Evolutionary conservation across 257 asterid genomes (phyloP).

Genomic region (Gardenia jasminoides): DNA sequence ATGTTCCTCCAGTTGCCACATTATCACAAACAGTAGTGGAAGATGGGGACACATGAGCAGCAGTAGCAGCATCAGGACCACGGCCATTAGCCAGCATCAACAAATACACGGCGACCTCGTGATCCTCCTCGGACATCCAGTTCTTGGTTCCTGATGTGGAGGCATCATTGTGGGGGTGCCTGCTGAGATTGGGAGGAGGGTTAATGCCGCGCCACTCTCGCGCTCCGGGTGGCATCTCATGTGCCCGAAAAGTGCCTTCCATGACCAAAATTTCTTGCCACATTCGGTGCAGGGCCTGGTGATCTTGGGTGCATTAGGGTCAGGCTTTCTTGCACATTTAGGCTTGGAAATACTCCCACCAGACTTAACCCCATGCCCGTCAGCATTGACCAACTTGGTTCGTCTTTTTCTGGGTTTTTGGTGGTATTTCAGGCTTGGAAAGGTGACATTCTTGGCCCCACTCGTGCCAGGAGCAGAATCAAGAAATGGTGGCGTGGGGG

Average conservation of each 20-base stretch:
- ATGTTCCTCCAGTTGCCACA: constrained; percentile 18
- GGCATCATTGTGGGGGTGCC: constrained; percentile 1
- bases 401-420: constrained; percentile 55
- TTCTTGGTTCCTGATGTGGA: constrained; percentile 2
- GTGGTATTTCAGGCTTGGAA: constrained; percentile 17
- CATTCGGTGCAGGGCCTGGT: constrained; percentile 79
- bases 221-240: constrained; percentile 99
- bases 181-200: constrained; percentile 50
- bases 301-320: constrained; percentile 53
- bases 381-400: constrained; percentile 34
- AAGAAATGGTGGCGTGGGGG: background rate
- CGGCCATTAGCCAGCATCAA: constrained; percentile 56
- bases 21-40: constrained; percentile 18
- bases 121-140: constrained; percentile 47
- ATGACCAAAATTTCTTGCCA: constrained; percentile 72
- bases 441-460: constrained; percentile 1
- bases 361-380: constrained; percentile 7
- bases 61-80: constrained; percentile 23
- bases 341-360: constrained; percentile 20
- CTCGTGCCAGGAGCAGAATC: background rate
- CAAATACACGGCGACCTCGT: constrained; percentile 56
- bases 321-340: constrained; percentile 41
- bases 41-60: constrained; percentile 22
- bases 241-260: constrained; percentile 95
- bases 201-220: constrained; percentile 85